phyloP scores from a whole-genome alignment of 345 rosid species.

The Pistacia atlantica region DNA sequence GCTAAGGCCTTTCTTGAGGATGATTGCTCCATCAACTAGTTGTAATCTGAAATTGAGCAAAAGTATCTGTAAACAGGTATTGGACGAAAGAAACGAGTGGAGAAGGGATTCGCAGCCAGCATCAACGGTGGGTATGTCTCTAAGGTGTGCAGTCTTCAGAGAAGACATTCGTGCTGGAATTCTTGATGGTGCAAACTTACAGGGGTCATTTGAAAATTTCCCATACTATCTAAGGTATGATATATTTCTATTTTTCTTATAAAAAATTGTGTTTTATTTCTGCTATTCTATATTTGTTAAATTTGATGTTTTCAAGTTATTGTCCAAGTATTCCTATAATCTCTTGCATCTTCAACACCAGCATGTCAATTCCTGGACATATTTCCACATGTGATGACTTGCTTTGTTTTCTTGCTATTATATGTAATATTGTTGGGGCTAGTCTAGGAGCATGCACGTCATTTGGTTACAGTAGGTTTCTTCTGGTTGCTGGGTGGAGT shows the following conservation, averaged over 20 bases:
- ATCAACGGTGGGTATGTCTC: conserved; percentile 58
- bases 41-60: conserved; percentile 67
- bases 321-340: background rate
- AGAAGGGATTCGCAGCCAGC: conserved; percentile 62
- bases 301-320: background rate
- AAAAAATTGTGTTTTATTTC: background rate
- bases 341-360: background rate
- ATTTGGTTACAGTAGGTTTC: background rate
- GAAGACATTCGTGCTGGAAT: conserved; percentile 71
- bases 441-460: background rate
- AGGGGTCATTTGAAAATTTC: conserved; percentile 77
- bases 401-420: conserved; percentile 1
- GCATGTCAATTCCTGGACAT: background rate
- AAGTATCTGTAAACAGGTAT: conserved; percentile 73
- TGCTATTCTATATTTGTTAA: background rate
- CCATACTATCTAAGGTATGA: conserved; percentile 88
- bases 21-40: conserved; percentile 59
- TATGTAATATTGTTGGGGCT: background rate
- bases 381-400: conserved; percentile 1
- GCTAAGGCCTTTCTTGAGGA: conserved; percentile 62
- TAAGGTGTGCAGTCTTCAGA: conserved; percentile 58
- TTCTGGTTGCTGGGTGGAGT: background rate
- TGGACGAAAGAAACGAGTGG: conserved; percentile 71
- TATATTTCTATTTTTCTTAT: background rate
- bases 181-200: conserved; percentile 68